These are phyloP conservation scores for Candida sanyaensis DNA, from an alignment of 1,139 yeast genomes.

Conservation along the genomic window DNA sequence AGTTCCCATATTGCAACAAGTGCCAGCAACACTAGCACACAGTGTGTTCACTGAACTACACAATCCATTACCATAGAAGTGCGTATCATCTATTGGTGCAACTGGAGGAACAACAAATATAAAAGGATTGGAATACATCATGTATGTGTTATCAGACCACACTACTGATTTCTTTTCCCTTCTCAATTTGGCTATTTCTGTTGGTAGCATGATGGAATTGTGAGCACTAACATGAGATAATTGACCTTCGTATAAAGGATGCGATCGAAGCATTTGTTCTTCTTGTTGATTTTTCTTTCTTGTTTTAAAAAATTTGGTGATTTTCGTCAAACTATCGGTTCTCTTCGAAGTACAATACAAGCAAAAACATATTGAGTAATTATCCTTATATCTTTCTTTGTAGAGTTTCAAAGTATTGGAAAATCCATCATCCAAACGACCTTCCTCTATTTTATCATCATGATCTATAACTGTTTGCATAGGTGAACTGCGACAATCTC, in stretches of 20 bases:
- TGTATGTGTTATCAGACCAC: constrained; percentile 7
- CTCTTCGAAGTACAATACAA: constrained; percentile 13
- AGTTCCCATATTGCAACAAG: constrained; percentile 4
- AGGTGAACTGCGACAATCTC: constrained; percentile 16
- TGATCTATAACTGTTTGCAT: constrained; percentile 16
- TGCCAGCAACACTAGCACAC: constrained; percentile 5
- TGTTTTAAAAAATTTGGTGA: constrained; percentile 1
- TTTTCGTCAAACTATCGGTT: constrained; percentile 1
- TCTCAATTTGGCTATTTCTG: constrained; percentile 3
- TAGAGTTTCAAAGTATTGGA: constrained; percentile 16
- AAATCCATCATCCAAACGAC: constrained; percentile 13
- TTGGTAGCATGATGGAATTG: constrained; percentile 3
- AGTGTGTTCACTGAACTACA: constrained; percentile 4
- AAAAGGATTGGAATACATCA: constrained; percentile 2
- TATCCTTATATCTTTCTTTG: constrained; percentile 12
- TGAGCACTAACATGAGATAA: constrained; percentile 4
- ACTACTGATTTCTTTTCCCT: constrained; percentile 2
- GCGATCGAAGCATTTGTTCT: background rate
- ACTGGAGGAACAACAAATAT: constrained; percentile 8
- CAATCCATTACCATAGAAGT: background rate
- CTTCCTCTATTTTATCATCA: constrained; percentile 16
- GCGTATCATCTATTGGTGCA: constrained; percentile 4
- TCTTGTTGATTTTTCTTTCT: constrained; percentile 1
- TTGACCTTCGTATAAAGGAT: constrained; percentile 1
- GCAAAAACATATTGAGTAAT: constrained; percentile 18